A percentile compares a stretch with the other conserved stretches of the same genome.
These are phyloP conservation scores for Peterozyma toletana DNA, from an alignment of 805 yeast species.

Conservation along the genomic window DNA sequence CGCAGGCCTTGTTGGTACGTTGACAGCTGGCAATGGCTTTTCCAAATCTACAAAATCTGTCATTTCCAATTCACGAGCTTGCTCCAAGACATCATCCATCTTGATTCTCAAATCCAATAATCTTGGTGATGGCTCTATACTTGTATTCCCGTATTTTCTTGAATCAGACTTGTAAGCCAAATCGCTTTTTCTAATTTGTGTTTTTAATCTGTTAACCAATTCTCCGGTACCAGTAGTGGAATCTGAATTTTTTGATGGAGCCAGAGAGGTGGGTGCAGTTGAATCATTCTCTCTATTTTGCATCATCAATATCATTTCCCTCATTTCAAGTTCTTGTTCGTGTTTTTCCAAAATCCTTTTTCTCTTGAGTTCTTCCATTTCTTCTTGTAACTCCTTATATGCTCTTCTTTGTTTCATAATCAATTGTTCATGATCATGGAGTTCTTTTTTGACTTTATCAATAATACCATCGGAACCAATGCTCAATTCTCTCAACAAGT, in stretches of 20 bases:
- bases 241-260: conserved; percentile 2
- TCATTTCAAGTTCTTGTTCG: conserved; percentile 68
- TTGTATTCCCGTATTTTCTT: conserved; percentile 31
- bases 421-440: conserved; percentile 56
- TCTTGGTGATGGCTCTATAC: conserved; percentile 71
- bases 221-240: conserved; percentile 15
- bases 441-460: conserved; percentile 49
- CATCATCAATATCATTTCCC: conserved; percentile 61
- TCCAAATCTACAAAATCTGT: conserved; percentile 62
- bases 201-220: conserved; percentile 33
- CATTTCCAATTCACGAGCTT: conserved; percentile 82
- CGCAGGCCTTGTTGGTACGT: conserved; percentile 31
- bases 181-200: conserved; percentile 37
- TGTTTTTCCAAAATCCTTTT: conserved; percentile 60
- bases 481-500: conserved; percentile 18
- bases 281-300: conserved; percentile 35
- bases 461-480: conserved; percentile 75
- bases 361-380: conserved; percentile 56
- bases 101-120: conserved; percentile 68
- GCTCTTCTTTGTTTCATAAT: conserved; percentile 53
- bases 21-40: conserved; percentile 11
- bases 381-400: conserved; percentile 51
- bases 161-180: conserved; percentile 25
- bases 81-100: conserved; percentile 79
- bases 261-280: conserved; percentile 18